Evolutionary conservation across 2,329 filamentous ascomycete genomes (phyloP).

Genomic region (Cercospora beticola): DNA sequence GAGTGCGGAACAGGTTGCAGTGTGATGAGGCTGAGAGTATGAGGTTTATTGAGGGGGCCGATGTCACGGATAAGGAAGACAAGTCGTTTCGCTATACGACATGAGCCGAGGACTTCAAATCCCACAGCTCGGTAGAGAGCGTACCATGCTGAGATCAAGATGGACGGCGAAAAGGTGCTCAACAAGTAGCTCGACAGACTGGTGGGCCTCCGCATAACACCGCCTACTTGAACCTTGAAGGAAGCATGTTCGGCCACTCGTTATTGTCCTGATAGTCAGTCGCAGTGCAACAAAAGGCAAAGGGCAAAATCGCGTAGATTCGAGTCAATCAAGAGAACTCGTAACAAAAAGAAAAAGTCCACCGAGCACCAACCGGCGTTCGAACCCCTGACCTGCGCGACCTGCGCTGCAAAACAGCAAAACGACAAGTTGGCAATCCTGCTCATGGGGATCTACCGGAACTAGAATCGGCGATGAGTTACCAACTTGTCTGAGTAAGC

Average conservation of each 20-base stretch:
- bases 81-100: constrained; percentile 38
- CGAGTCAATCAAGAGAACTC: background rate
- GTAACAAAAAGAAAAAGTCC: background rate
- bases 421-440: background rate
- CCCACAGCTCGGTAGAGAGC: background rate
- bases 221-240: background rate
- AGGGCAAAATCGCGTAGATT: background rate
- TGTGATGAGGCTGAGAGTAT: background rate
- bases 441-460: background rate
- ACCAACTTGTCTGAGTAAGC: background rate
- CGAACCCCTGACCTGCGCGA: background rate
- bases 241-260: background rate
- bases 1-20: constrained; percentile 27
- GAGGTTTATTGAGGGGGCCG: constrained; percentile 25
- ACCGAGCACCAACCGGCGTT: background rate
- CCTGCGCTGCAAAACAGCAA: background rate
- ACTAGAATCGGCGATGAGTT: background rate
- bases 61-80: constrained; percentile 43
- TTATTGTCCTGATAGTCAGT: background rate
- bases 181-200: background rate
- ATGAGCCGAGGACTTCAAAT: background rate
- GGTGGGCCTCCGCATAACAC: background rate
- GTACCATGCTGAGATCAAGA: background rate
- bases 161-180: background rate
- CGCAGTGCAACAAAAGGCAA: background rate